These are phyloP conservation scores for Clavaria fumosa DNA, from an alignment of 768 basidiomycete genomes.

Conservation along the genomic window DNA sequence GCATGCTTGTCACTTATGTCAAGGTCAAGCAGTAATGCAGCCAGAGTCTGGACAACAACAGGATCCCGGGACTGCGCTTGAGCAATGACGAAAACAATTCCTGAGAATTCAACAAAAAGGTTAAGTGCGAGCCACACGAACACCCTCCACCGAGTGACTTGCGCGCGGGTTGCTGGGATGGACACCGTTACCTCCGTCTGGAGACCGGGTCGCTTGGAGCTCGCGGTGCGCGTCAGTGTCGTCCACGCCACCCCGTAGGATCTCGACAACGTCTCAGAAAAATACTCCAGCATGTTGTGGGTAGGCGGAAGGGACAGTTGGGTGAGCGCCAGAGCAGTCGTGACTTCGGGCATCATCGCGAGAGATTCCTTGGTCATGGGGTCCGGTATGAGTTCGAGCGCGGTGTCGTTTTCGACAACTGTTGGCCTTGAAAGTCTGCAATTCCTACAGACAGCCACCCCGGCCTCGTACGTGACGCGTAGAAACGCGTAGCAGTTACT, in stretches of 20 bases:
- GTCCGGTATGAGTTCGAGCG: background rate
- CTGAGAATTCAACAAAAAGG: background rate
- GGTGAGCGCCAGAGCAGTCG: background rate
- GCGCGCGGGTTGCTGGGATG: background rate
- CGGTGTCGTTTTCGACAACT: background rate
- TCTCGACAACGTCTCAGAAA: background rate
- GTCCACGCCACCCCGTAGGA: background rate
- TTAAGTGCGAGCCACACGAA: background rate
- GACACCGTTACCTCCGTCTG: background rate
- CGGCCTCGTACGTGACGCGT: background rate
- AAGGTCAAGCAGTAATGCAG: no score
- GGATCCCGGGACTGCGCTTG: background rate
- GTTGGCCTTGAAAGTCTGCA: background rate
- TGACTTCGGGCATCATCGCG: background rate
- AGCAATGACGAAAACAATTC: background rate
- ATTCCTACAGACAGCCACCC: background rate
- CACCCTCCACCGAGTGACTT: background rate
- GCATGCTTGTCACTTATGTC: no score
- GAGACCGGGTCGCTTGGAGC: background rate
- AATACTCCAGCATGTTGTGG: background rate
- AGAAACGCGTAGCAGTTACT: background rate
- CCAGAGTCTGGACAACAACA: no score
- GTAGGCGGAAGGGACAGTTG: background rate
- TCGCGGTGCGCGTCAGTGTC: background rate
- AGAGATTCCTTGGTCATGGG: background rate